Evolutionary conservation across 306 rosid genomes (phyloP).

Genomic region (Parietaria judaica): DNA sequence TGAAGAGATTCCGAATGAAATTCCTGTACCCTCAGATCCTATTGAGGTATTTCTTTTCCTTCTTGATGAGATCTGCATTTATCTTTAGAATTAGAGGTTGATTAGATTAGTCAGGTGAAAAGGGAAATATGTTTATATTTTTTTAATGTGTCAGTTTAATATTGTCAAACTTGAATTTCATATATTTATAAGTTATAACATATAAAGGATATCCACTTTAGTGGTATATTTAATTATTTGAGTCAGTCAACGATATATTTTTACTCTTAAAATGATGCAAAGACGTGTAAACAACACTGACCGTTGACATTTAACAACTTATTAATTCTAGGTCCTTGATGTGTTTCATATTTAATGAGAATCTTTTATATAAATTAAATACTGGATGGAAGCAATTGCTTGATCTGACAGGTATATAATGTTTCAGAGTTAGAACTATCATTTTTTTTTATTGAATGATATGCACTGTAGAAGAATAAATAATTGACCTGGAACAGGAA

Average conservation of each 20-base stretch:
- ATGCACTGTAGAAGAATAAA: not conserved
- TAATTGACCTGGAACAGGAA: not conserved
- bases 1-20: constrained; percentile 31
- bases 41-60: constrained; percentile 46
- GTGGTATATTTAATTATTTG: too few relatives aligned
- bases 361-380: not conserved
- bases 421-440: not conserved
- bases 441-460: not conserved
- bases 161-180: too few relatives aligned
- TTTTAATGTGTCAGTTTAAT: not conserved
- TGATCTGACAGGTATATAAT: not conserved
- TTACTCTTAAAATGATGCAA: too few relatives aligned
- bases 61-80: not conserved
- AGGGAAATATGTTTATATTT: not conserved
- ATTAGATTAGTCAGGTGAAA: not conserved
- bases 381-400: not conserved
- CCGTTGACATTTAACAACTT: too few relatives aligned
- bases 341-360: not conserved
- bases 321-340: not conserved
- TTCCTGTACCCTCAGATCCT: constrained; percentile 53
- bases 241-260: too few relatives aligned
- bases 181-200: too few relatives aligned
- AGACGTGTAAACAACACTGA: too few relatives aligned
- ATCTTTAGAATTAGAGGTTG: not conserved
- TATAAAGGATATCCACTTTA: too few relatives aligned